Percentiles rank a stretch among this genome's conserved stretches.
Conservation (phyloP, 306 rosid genomes). For the Styphnolobium japonicum region DNA sequence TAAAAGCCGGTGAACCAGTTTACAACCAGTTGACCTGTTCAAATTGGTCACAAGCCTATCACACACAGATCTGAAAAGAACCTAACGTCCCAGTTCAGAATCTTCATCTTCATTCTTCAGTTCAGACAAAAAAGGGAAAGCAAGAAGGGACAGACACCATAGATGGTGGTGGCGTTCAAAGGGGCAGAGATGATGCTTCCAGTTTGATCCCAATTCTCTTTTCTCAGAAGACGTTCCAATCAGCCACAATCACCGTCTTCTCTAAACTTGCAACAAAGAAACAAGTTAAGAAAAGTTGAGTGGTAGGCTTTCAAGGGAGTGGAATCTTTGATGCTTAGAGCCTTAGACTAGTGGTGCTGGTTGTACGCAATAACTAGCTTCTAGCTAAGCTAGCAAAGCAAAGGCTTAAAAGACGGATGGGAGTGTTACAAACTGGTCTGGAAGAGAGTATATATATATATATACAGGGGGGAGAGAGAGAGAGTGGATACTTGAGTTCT, state of each 20-base stretch:
- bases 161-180: neutral
- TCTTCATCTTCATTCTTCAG: neutral
- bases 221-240: neutral
- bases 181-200: neutral
- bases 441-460: neutral
- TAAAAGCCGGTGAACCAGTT: neutral
- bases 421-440: neutral
- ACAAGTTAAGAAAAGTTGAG: neutral
- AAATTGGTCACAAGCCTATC: neutral
- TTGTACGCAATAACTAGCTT: no score
- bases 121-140: neutral
- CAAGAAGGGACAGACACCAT: neutral
- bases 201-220: neutral
- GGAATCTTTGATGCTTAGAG: no score
- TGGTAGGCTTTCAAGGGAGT: no score
- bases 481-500: no score
- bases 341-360: no score
- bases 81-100: neutral
- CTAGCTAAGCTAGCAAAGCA: no score
- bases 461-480: neutral
- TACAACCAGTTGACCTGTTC: no score
- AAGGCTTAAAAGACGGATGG: no score
- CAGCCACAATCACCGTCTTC: conserved; percentile 18
- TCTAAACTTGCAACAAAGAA: neutral
- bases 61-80: neutral